Conservation (phyloP, 2,329 filamentous ascomycete genomes). For the Coccinonectria pachysandricola region DNA sequence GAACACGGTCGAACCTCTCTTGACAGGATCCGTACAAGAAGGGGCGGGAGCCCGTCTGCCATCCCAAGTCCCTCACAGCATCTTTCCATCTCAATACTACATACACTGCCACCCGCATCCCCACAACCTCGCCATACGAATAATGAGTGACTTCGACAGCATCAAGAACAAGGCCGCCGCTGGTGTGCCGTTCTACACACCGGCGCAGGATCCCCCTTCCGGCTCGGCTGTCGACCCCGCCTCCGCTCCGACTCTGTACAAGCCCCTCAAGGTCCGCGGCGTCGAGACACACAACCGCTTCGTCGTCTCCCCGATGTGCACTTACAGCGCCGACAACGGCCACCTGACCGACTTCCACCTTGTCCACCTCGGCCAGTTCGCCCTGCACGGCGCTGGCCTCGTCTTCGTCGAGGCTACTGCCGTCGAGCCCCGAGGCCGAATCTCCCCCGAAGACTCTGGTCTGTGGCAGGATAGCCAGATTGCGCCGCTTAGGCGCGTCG, state of each 20-base stretch:
- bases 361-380: conserved; percentile 70
- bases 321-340: conserved; percentile 47
- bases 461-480: conserved; percentile 82
- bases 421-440: conserved; percentile 66
- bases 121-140: too few species aligned
- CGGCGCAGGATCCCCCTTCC: conserved; percentile 40
- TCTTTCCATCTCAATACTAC: neutral
- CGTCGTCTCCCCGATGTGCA: conserved; percentile 52
- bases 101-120: neutral
- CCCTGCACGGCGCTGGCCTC: conserved; percentile 63
- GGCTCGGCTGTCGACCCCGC: conserved; percentile 33
- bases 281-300: conserved; percentile 47
- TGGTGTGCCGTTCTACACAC: conserved; percentile 43
- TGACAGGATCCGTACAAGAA: too few species aligned
- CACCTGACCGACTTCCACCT: conserved; percentile 75
- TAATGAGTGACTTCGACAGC: conserved; percentile 14
- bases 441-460: conserved; percentile 69
- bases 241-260: conserved; percentile 43
- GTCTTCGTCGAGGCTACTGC: conserved; percentile 70
- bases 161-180: conserved; percentile 29
- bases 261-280: conserved; percentile 43
- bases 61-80: neutral
- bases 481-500: conserved; percentile 56
- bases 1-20: too few species aligned
- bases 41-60: too few species aligned